These are phyloP conservation scores for Neospora caninum DNA, from an alignment of 169 alveolate genomes.

Conservation along the genomic window DNA sequence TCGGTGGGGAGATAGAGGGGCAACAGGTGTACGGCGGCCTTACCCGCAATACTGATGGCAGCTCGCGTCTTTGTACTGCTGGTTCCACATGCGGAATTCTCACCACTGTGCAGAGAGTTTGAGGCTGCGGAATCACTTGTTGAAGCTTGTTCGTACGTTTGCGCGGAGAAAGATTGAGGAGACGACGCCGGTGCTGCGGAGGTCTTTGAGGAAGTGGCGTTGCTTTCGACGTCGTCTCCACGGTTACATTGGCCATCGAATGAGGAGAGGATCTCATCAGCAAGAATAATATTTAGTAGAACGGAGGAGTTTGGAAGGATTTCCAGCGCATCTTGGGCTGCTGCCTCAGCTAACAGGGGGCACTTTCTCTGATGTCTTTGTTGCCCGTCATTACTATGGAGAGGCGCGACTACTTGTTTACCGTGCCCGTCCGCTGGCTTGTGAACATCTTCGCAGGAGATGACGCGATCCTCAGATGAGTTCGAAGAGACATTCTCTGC, in stretches of 20 bases:
- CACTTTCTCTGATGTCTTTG: neutral
- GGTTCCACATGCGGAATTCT: neutral
- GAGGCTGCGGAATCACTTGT: no score
- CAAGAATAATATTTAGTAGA: neutral
- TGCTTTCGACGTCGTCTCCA: neutral
- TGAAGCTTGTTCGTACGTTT: no score
- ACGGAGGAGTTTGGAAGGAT: neutral
- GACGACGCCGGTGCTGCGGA: neutral
- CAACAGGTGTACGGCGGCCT: neutral
- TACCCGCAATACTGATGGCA: neutral
- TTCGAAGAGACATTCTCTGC: no score
- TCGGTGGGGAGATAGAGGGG: neutral
- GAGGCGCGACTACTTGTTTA: no score
- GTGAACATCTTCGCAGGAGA: no score
- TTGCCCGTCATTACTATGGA: no score
- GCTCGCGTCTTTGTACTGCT: neutral
- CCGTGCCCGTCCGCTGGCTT: no score
- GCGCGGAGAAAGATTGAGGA: neutral
- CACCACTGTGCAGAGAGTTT: no score
- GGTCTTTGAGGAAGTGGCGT: neutral
- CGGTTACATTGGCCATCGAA: neutral
- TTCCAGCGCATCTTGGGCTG: neutral
- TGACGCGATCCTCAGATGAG: no score
- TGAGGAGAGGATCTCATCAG: neutral
- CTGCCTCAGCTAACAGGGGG: neutral